Base-by-base conservation (phyloP, 306 rosid genomes). In the Erythrophleum fordii region DNA sequence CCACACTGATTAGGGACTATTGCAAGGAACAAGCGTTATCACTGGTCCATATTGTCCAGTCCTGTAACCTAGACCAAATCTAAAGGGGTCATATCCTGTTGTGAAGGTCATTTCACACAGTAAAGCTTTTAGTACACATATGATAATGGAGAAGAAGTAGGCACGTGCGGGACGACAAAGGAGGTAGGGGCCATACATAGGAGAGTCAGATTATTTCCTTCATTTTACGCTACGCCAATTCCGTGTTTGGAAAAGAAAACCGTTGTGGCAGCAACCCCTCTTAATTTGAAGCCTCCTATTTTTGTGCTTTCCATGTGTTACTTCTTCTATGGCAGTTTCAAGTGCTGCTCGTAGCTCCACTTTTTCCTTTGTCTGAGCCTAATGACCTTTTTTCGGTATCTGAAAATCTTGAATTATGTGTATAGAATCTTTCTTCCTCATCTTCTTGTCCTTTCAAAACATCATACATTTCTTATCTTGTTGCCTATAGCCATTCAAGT, bases 281-380 rank as follows among this genome's bases (percentile, higher is more conserved):
- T 4, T 28, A 3, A 37, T 60, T 70, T 61, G 23, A 77, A 70
- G 31, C 23, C 74, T 23, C 35, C 82, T 48, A 49, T 6, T 28
- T 61, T 77, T 72, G 69, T 22, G 70, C 53, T 65, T 25, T 62
- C 48, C 72, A 67, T 29, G 55, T 35, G 59, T 76, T 35, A 23
- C 55, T 68, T 48, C 25, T 48, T 77, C 18, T 66, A 35, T 55
- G 42, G 44, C 79, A 64, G 42, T 51, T 70, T 62, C 26, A 42
- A 76, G 58, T 59, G 69, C 41, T 26, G 8, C 69, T 56, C 60
- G 31, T 69, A 28, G 48, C 46, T 56, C 81, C n/a, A 68, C 71
- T 64, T 71, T 82, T 53, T 53, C 52, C 29, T 52, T 52, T 77
- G 82, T 77, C 79, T 71, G 45, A 61, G 3, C 55, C 82, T 8